Evolutionary conservation across 768 basidiomycete species (phyloP).

Genomic region (Candolleomyces aberdarensis): DNA sequence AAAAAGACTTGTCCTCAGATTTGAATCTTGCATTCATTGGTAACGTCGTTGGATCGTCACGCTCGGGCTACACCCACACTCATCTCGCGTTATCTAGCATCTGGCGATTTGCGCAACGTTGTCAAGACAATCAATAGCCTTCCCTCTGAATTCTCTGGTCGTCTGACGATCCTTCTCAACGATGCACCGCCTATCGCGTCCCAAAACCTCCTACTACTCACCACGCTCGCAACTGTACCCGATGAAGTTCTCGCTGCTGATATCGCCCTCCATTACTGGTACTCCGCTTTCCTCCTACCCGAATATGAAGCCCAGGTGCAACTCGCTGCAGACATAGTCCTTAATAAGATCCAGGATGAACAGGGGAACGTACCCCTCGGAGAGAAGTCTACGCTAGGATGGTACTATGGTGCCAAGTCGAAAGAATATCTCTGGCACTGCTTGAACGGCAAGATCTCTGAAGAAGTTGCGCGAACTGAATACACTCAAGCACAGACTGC

Average conservation of each 20-base stretch:
- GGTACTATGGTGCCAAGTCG: background rate
- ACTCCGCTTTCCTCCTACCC: background rate
- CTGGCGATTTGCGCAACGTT: background rate
- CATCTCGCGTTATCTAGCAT: background rate
- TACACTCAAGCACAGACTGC: background rate
- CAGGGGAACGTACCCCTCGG: background rate
- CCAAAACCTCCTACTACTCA: background rate
- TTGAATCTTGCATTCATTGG: background rate
- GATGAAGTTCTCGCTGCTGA: background rate
- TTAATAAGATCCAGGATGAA: background rate
- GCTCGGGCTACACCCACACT: background rate
- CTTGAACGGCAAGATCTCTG: background rate
- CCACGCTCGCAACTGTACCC: background rate
- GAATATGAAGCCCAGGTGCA: background rate
- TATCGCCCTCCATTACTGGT: constrained; percentile 1
- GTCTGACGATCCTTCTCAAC: background rate
- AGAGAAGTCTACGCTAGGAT: background rate
- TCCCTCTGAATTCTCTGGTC: background rate
- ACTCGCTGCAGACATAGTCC: background rate
- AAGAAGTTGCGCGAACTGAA: background rate
- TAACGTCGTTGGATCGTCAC: background rate
- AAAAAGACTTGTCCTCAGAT: background rate
- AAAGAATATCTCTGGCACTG: background rate
- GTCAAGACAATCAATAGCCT: background rate
- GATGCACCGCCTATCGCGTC: background rate